Evolutionary conservation across 1,139 yeast species (phyloP), one percentile per base, ranked within the genome.

Genomic region (Geotrichum carabidarum): DNA sequence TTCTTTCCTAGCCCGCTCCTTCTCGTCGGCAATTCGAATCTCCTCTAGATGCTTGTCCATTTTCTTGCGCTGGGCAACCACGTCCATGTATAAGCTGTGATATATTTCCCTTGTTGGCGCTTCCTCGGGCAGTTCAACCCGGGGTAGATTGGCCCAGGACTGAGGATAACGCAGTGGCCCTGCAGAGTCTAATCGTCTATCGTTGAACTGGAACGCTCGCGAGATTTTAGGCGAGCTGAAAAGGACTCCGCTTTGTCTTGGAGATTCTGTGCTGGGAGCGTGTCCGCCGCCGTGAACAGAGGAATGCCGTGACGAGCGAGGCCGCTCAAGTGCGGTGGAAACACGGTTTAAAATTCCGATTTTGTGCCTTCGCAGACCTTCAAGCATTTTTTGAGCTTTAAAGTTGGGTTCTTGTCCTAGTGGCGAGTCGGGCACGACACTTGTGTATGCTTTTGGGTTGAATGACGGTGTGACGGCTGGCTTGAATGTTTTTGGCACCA

Each of bases 91-190:
- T 17, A 48, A 35, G 22, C 47, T 38, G 5, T 53, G 42, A 41
- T 52, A 55, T 8, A 49, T 22, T 11, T 52, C 58, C 12, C 52
- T 18, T 7, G 41, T 43, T n/a, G 49, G 48, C 7, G 54, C 54
- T 35, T 52, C 43, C 31, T 55, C 58, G 8, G 58, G 58, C 36
- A 55, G 54, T 17, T 50, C 56, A 12, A 50, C 17, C n/a, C 44
- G 55, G 2, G 45, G 44, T 11, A 36, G 43, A 12, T 51, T 40
- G 9, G 41, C 35, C 49, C 51, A 49, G n/a, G 55, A 38, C 8
- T 43, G 38, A 14, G 48, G 37, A 32, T 55, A 55, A 8, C 43
- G 51, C 8, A 54, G 40, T 4, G 52, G 53, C 14, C 42, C 22
- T 27, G 44, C 17, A 17, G 4, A 32, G 11, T n/a, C 18, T 5